Evolutionary conservation across 2,329 filamentous ascomycete species (phyloP), one percentile per base, ranked within the genome.

Genomic region (Penicillium sclerotigenum): DNA sequence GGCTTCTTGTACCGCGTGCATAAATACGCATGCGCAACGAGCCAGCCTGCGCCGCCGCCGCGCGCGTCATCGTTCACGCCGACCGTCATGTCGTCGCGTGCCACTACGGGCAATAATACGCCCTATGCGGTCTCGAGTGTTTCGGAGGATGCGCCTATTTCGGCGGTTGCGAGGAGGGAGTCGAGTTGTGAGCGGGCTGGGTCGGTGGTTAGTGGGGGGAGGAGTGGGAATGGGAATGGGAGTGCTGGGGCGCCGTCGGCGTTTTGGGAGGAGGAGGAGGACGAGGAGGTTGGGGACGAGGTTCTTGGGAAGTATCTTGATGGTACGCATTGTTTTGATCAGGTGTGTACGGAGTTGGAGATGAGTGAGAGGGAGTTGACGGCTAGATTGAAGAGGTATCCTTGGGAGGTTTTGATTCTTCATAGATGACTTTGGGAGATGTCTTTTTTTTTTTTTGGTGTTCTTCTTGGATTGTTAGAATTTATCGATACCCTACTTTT

Each of bases 1-100:
- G 92, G 93, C 16, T 89, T 95, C 64, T 77, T 99, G 24, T 97
- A 97, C 73, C 85, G 94, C 33, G 87, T 97, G 38, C 91, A 97
- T 76, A 95, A 94, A 72, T 95, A 95, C 70, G 89, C 91, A 28
- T 84, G 95, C 61, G 70, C 75, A 42, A 73, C 76, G 6, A 66
- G 71, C 1, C 63, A 73, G 36, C 67, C 71, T 1, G 65, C 69
- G 0, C 67, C 65, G 2, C 58, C 59, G 16, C 47, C 64, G 10
- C 68, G 68, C 24, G 64, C 65, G 13, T 65, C 61, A 5, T 62
- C 62, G 13, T 59, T 61, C 36, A 52, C 59, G 22, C 61, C 63
- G 42, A 68, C 66, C 7, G 68, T 65, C 0, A 59, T 63, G 1
- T 70, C 69, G 1, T 72, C 70, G 3, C 66, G 69, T 7, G 61